Conservation (phyloP, 345 rosid genomes). For the Aurinia saxatilis region DNA sequence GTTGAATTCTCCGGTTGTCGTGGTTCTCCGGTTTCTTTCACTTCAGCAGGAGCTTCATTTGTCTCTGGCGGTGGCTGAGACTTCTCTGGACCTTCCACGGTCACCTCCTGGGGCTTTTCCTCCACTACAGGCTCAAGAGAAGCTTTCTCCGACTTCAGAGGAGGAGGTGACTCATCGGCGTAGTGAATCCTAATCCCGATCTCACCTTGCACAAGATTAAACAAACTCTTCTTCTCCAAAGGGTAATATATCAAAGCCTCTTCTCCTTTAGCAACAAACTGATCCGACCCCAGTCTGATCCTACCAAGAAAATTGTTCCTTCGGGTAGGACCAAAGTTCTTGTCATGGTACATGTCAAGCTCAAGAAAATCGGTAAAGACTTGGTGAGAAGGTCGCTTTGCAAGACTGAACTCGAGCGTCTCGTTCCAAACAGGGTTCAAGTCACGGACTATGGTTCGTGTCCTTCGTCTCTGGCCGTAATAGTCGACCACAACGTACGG, state of each 20-base stretch:
- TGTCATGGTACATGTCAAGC: conserved; percentile 67
- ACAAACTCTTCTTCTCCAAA: conserved; percentile 50
- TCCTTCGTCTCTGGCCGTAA: conserved; percentile 66
- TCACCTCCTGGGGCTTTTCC: conserved; percentile 24
- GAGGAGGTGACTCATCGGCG: conserved; percentile 35
- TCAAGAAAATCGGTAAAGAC: conserved; percentile 63
- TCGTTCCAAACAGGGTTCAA: conserved; percentile 77
- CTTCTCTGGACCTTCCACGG: neutral
- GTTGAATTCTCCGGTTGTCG: conserved; percentile 9
- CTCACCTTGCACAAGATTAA: conserved; percentile 65
- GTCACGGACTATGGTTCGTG: conserved; percentile 50
- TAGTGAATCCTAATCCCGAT: conserved; percentile 72
- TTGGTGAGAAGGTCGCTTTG: conserved; percentile 40
- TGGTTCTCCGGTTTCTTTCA: conserved; percentile 20
- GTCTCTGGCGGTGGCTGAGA: conserved; percentile 20
- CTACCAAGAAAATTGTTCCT: conserved; percentile 67
- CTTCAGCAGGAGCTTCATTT: neutral
- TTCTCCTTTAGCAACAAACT: conserved; percentile 78
- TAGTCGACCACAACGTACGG: conserved; percentile 76
- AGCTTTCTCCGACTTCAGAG: conserved; percentile 14
- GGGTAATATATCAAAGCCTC: conserved; percentile 76
- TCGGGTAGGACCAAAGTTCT: conserved; percentile 56
- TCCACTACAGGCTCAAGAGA: conserved; percentile 27
- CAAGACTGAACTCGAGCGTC: conserved; percentile 55
- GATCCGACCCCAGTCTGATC: conserved; percentile 48